These are phyloP conservation scores for Leucocoprinus birnbaumii DNA, from an alignment of 768 basidiomycete species.

Conservation along the genomic window DNA sequence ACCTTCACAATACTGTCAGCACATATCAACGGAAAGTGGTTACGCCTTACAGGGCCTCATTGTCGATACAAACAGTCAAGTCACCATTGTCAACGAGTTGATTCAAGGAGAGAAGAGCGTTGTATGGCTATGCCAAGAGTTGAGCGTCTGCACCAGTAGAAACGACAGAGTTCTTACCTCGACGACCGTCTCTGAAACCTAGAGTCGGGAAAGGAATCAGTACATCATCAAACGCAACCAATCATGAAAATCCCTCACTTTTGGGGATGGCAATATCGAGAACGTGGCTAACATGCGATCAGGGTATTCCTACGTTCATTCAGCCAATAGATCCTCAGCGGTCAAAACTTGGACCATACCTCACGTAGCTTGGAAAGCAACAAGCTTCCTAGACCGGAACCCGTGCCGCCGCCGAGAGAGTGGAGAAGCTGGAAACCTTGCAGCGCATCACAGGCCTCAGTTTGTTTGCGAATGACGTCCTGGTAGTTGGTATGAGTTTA, in stretches of 20 bases:
- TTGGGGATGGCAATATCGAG: constrained; percentile 52
- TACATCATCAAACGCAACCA: neutral
- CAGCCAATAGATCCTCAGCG: neutral
- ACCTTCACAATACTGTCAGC: constrained; percentile 36
- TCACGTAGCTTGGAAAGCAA: constrained; percentile 81
- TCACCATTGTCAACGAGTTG: constrained; percentile 90
- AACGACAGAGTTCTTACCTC: constrained; percentile 54
- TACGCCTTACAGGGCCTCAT: constrained; percentile 71
- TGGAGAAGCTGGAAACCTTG: constrained; percentile 92
- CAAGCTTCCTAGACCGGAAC: constrained; percentile 81
- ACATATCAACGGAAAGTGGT: neutral
- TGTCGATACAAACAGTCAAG: constrained; percentile 81
- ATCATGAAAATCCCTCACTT: constrained; percentile 22
- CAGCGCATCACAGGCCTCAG: constrained; percentile 79
- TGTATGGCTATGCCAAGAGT: constrained; percentile 72
- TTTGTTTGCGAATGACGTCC: constrained; percentile 78
- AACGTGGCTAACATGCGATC: constrained; percentile 57
- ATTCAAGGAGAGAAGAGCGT: constrained; percentile 79
- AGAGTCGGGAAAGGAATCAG: neutral
- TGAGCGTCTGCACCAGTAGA: constrained; percentile 33
- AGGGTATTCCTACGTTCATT: constrained; percentile 40
- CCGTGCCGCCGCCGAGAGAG: constrained; percentile 90
- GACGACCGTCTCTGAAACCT: constrained; percentile 54
- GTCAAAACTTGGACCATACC: constrained; percentile 31
- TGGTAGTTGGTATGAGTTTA: constrained; percentile 20